Conservation (phyloP, 2,329 filamentous ascomycete genomes). For the Sphaerulina musiva region DNA sequence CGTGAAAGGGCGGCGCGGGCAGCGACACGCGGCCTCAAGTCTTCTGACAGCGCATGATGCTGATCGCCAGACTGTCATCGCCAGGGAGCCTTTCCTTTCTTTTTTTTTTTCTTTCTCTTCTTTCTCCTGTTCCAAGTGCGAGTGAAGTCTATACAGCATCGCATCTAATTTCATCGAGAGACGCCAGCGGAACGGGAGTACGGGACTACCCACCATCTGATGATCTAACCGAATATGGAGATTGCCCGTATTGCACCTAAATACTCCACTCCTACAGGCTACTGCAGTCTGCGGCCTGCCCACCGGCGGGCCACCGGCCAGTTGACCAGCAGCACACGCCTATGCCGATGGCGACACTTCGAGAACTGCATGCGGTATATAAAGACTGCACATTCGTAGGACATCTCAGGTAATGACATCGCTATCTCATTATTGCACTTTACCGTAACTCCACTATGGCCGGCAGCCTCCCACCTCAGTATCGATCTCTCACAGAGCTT, state of each 20-base stretch:
- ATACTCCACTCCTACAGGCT: not conserved
- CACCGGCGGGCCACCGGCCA: not conserved
- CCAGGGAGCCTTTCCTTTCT: slow-evolving; percentile 6
- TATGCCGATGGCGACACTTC: not conserved
- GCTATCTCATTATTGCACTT: too few species aligned
- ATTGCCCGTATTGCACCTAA: too few species aligned
- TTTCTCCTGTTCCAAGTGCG: not conserved
- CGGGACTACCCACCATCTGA: too few species aligned
- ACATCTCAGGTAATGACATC: too few species aligned
- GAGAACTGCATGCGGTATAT: not conserved
- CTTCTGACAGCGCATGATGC: slow-evolving; percentile 18
- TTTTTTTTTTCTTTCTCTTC: not conserved
- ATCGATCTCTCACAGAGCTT: slow-evolving; percentile 17
- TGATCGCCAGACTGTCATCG: slow-evolving; percentile 24
- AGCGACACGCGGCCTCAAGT: slow-evolving; percentile 5
- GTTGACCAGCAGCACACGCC: not conserved
- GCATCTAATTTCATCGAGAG: not conserved
- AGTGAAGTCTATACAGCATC: not conserved
- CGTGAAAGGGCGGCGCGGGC: slow-evolving; percentile 7
- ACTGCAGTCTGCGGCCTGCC: not conserved
- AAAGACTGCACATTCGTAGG: not conserved
- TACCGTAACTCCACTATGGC: too few species aligned
- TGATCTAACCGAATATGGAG: too few species aligned
- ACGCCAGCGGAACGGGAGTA: too few species aligned
- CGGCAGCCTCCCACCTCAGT: not conserved